Conservation (phyloP, 805 yeast species). For the Ogataea trehaloabstinens region DNA sequence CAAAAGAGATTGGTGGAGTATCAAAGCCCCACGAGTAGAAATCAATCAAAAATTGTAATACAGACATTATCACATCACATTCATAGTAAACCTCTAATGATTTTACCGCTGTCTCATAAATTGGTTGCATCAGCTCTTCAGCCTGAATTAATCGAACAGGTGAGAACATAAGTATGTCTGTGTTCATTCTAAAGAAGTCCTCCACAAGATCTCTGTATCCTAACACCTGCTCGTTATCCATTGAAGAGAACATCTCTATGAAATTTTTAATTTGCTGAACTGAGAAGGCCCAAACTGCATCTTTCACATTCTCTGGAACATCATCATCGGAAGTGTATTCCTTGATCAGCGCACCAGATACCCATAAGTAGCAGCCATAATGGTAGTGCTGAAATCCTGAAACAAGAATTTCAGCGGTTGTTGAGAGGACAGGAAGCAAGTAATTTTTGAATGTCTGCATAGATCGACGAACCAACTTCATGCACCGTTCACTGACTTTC, state of each 20-base stretch:
- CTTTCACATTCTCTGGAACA: slow-evolving; percentile 42
- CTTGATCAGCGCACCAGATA: slow-evolving; percentile 75
- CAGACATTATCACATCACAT: slow-evolving; percentile 65
- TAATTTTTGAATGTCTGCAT: slow-evolving; percentile 61
- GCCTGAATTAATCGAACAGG: slow-evolving; percentile 52
- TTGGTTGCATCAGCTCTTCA: slow-evolving; percentile 46
- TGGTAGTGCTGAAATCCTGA: slow-evolving; percentile 67
- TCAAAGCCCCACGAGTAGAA: slow-evolving; percentile 81
- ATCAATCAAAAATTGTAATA: slow-evolving; percentile 78
- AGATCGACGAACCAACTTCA: slow-evolving; percentile 64
- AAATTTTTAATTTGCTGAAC: slow-evolving; percentile 62
- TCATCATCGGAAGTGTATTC: slow-evolving; percentile 59
- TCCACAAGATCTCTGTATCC: slow-evolving; percentile 70
- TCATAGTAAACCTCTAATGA: slow-evolving; percentile 56
- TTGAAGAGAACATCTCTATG: slow-evolving; percentile 39
- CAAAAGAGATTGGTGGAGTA: slow-evolving; percentile 73
- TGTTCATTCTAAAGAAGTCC: slow-evolving; percentile 80
- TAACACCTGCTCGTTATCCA: slow-evolving; percentile 21
- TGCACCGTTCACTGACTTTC: slow-evolving; percentile 69
- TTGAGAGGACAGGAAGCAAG: slow-evolving; percentile 56
- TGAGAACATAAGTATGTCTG: slow-evolving; percentile 73
- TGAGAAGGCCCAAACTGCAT: slow-evolving; percentile 73
- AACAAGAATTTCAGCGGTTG: slow-evolving; percentile 63
- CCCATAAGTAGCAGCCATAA: slow-evolving; percentile 86
- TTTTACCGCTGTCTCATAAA: slow-evolving; percentile 58